A percentile compares a stretch with the other conserved stretches of the same genome.
Conservation (phyloP, 257 asterid species). For the Salvia hispanica region DNA sequence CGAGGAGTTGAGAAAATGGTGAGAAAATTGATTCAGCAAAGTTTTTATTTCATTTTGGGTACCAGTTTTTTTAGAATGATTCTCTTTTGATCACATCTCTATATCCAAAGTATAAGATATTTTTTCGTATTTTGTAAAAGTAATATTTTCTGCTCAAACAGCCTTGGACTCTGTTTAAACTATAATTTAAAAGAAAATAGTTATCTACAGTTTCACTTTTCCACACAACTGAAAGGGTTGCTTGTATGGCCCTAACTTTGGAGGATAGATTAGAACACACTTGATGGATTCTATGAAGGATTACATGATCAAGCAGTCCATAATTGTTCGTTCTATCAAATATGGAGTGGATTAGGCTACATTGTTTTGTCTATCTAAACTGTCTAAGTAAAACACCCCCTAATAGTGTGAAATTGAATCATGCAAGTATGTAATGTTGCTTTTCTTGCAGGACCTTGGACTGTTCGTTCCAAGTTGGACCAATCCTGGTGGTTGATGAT, state of each 20-base stretch:
- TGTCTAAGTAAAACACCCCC: too few species aligned
- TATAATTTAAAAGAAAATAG: not conserved
- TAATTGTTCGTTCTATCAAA: too few species aligned
- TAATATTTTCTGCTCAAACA: too few species aligned
- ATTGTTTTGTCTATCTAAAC: too few species aligned
- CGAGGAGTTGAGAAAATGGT: slow-evolving; percentile 78
- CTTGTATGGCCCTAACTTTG: not conserved
- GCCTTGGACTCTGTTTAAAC: not conserved
- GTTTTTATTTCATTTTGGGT: not conserved
- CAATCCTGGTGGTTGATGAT: slow-evolving; percentile 67
- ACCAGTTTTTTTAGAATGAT: too few species aligned
- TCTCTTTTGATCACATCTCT: too few species aligned
- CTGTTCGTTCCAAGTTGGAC: slow-evolving; percentile 88
- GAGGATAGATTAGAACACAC: too few species aligned
- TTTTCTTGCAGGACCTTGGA: slow-evolving; percentile 64
- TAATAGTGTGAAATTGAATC: not conserved
- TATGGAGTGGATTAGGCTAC: too few species aligned
- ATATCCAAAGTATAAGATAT: too few species aligned
- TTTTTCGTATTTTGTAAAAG: too few species aligned
- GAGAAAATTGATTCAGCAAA: slow-evolving; percentile 20
- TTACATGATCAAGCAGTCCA: too few species aligned
- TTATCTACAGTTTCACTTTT: not conserved
- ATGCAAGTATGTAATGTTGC: not conserved
- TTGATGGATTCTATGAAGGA: too few species aligned
- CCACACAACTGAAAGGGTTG: not conserved